Conservation (phyloP, 306 rosid genomes). For the Cucumis sativus region DNA sequence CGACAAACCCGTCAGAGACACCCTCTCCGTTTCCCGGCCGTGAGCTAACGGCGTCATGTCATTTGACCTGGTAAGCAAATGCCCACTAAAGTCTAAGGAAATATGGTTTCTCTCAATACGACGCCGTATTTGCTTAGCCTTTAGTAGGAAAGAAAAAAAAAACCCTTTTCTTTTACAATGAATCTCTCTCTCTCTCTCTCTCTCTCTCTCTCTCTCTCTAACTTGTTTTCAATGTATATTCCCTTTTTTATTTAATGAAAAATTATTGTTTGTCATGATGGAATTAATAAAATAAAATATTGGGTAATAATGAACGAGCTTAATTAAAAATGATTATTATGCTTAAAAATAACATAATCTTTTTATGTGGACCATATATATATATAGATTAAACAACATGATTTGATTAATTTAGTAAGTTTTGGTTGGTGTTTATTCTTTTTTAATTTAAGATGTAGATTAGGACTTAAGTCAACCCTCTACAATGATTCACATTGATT, state of each 20-base stretch:
- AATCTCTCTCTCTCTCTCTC: neutral
- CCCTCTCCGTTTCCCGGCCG: conserved; percentile 48
- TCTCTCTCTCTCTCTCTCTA: neutral
- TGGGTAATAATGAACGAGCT: neutral
- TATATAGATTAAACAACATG: neutral
- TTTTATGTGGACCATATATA: neutral
- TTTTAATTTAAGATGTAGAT: neutral
- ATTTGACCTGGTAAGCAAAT: neutral
- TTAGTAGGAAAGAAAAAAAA: neutral
- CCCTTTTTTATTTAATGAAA: neutral
- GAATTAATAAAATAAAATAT: neutral
- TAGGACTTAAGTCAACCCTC: conserved; percentile 7
- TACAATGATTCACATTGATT: neutral
- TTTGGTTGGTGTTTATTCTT: neutral
- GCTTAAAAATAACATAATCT: neutral
- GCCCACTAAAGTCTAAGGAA: neutral
- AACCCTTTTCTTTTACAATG: neutral
- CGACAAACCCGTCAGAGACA: conserved; percentile 45
- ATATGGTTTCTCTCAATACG: neutral
- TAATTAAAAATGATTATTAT: neutral
- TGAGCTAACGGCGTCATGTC: neutral
- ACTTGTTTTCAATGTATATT: neutral
- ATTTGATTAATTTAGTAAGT: neutral
- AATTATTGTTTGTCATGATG: neutral
- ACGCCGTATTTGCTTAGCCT: neutral